Percentiles rank a stretch among this genome's conserved stretches.
Conservation (phyloP, 2,329 filamentous ascomycete genomes). For the Trichoderma simmonsii region DNA sequence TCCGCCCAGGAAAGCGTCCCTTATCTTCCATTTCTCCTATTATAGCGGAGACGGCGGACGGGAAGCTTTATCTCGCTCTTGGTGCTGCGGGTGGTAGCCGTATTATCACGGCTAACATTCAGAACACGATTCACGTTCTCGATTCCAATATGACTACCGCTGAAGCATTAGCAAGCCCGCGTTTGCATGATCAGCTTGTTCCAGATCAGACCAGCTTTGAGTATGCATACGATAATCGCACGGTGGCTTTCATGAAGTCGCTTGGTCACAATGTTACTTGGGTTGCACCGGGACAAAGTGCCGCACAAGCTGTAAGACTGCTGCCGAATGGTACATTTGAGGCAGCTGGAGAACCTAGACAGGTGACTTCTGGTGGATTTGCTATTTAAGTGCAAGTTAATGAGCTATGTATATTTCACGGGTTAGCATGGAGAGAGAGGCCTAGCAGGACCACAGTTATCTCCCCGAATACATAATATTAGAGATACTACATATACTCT, state of each 20-base stretch:
- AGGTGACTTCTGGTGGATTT: constrained; percentile 68
- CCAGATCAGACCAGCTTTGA: constrained; percentile 70
- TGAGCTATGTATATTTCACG: neutral
- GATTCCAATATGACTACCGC: constrained; percentile 60
- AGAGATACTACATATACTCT: neutral
- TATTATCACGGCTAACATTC: constrained; percentile 81
- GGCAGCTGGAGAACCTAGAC: constrained; percentile 78
- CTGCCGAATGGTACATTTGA: constrained; percentile 67
- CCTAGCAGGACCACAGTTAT: neutral
- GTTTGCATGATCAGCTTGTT: constrained; percentile 79
- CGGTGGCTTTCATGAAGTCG: constrained; percentile 61
- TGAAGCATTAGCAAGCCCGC: constrained; percentile 62
- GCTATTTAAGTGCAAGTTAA: constrained; percentile 36
- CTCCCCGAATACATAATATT: neutral
- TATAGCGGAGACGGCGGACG: constrained; percentile 70
- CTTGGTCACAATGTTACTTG: constrained; percentile 74
- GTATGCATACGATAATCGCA: constrained; percentile 65
- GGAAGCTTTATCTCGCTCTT: constrained; percentile 66
- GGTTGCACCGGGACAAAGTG: constrained; percentile 62
- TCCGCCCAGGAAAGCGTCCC: constrained; percentile 73
- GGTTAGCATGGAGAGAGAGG: neutral
- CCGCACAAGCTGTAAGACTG: constrained; percentile 69
- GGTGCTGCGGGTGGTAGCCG: constrained; percentile 79
- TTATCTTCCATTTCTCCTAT: constrained; percentile 73
- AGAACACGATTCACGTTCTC: constrained; percentile 71